Evolutionary conservation across 306 rosid species (phyloP), one percentile per base, ranked within the genome.

Genomic region (Herpetospermum pedunculosum): DNA sequence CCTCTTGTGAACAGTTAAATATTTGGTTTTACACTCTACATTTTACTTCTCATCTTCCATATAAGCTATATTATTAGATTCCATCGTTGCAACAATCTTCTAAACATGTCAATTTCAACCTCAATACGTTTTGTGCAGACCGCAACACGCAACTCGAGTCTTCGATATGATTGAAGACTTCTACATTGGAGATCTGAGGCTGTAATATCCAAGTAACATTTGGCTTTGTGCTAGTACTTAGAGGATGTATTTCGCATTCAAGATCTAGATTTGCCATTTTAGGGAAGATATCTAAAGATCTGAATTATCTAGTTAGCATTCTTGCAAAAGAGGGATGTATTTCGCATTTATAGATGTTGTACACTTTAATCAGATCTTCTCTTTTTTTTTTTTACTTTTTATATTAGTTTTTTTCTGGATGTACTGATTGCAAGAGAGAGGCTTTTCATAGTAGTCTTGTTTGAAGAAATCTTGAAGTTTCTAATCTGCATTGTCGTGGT

Each of bases 151-250:
- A 48, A 90, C 93, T 78, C 90, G 96, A 79, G 97, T 88, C 55
- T 93, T 84, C 58, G 98, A 93, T 84, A 89, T 90, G 93, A 89
- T 92, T 64, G 89, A 90, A 2, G 98, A 90, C 78, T 93, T 93
- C 73, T 85, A 80, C 71, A 58, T 90, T 64, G 98, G 98, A 54
- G 87, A 92, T 77, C 78, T 92, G 83, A 74, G 80, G 80, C 52
- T 32, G 30, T 59, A 80, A 63, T 21, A 8, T 47, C 41, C 40
- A 26, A 46, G 28, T 10, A 9, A 47, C 23, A 12, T 25, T 46
- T 68, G 34, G 19, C 23, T 68, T 68, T 23, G 32, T 23, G 48
- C 52, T 23, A 10, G 28, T 5, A 70, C 19, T 5, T 6, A 0
- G 13, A 23, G 21, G 29, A 67, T 4, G 34, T 68, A 43, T 67